Evolutionary conservation across 2,329 filamentous ascomycete genomes (phyloP), one percentile per base, ranked within the genome.

Genomic region (Verticillium longisporum): DNA sequence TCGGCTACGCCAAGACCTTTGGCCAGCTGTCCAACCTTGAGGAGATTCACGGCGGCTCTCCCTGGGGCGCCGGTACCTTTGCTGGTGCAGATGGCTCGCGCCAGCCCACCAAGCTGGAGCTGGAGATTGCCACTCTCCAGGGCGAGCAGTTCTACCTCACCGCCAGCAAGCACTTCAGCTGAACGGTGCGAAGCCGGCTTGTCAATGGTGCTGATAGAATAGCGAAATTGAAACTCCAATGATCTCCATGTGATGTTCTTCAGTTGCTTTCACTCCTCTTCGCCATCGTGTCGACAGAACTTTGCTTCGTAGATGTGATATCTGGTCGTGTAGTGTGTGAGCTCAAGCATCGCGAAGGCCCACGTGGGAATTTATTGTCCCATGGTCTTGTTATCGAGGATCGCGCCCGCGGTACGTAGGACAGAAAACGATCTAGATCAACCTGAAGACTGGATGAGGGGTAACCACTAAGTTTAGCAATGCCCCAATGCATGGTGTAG

Each of bases 31-130:
- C 87, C 66, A 88, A 93, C 77, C 75, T 97, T 41, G 73, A 72
- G 34, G 92, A 97, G 81, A 83, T 95, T 65, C 91, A 90, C 74
- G 95, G 95, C 71, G 95, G 95, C 64, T 87, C 84, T 63, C 83
- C 95, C 45, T 99, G 95, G 95, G 95, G 94, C 70, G 93, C 94
- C 37, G 95, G 95, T 72, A 97, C 94, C 66, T 96, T 97, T 69
- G 82, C 93, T 65, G 86, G 73, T 64, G 81, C 73, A 63, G 92
- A 97, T 69, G 95, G 95, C 69, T 91, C 89, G 62, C 89, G 95
- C 71, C 88, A 94, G 82, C 95, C 95, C 57, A 79, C 82, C 15
- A 73, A 79, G 9, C 82, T 86, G 68, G 95, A 99, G 82, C 79
- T 96, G 64, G 82, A 90, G 75, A 73, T 98, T 64, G 95, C 95